These are phyloP conservation scores for Pulicaria dysenterica DNA, from an alignment of 129 eudicot genomes.

Conservation along the genomic window DNA sequence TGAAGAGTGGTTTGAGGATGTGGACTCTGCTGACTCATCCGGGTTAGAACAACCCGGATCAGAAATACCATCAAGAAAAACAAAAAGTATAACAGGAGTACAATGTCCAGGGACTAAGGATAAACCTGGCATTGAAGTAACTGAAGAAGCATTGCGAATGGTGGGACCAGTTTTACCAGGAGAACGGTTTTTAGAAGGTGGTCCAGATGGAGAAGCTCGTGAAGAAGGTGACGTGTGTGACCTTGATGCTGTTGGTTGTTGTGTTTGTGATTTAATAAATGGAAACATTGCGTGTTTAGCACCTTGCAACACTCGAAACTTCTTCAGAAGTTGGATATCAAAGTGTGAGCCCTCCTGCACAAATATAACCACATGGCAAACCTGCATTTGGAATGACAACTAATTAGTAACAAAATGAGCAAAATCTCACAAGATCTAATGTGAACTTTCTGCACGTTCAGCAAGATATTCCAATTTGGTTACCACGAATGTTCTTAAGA, in stretches of 20 bases:
- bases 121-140: slow-evolving; percentile 63
- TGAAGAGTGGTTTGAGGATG: slow-evolving; percentile 51
- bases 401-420: slow-evolving; percentile 29
- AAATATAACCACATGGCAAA: slow-evolving; percentile 73
- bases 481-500: background rate
- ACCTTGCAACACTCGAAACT: slow-evolving; percentile 79
- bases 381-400: slow-evolving; percentile 56
- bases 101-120: slow-evolving; percentile 91
- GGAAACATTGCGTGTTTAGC: slow-evolving; percentile 82
- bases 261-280: slow-evolving; percentile 49
- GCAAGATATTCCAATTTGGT: background rate
- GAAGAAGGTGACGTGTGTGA: slow-evolving; percentile 55
- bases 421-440: background rate
- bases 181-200: slow-evolving; percentile 58
- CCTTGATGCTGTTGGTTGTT: slow-evolving; percentile 49
- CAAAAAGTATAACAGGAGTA: slow-evolving; percentile 84
- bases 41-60: slow-evolving; percentile 45
- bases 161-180: slow-evolving; percentile 65
- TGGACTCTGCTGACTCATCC: slow-evolving; percentile 57
- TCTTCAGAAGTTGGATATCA: slow-evolving; percentile 68
- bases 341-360: slow-evolving; percentile 88
- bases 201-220: slow-evolving; percentile 46
- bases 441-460: slow-evolving; percentile 17
- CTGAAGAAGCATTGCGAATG: slow-evolving; percentile 57
- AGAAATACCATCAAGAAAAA: slow-evolving; percentile 76